Evolutionary conservation across 768 basidiomycete genomes (phyloP).

Genomic region (Termitomyces sp.): DNA sequence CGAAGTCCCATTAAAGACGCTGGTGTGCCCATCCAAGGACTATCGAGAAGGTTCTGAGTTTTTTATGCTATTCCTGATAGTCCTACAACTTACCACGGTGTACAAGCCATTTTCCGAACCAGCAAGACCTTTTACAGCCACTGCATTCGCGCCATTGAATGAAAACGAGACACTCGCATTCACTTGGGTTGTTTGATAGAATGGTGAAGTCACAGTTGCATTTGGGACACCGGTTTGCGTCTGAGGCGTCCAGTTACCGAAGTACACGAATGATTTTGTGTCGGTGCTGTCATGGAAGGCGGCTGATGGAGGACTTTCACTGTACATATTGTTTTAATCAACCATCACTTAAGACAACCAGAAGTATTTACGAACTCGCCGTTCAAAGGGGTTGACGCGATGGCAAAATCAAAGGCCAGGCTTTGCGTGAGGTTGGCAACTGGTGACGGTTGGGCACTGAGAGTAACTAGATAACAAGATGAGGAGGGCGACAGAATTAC

Average conservation of each 20-base stretch:
- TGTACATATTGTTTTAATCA: not conserved
- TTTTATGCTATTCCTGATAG: not conserved
- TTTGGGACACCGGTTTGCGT: constrained; percentile 15
- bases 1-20: constrained; percentile 13
- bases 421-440: constrained; percentile 3
- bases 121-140: constrained; percentile 13
- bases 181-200: constrained; percentile 9
- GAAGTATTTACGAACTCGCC: constrained; percentile 6
- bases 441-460: constrained; percentile 11
- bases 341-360: not conserved
- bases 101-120: constrained; percentile 13
- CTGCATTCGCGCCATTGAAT: constrained; percentile 14
- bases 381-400: constrained; percentile 7
- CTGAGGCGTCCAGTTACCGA: constrained; percentile 8
- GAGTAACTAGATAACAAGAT: constrained; percentile 8
- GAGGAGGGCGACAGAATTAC: not conserved
- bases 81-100: constrained; percentile 9
- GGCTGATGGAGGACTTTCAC: constrained; percentile 15
- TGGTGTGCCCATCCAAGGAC: constrained; percentile 14
- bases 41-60: not conserved
- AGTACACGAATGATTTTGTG: constrained; percentile 9
- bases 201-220: constrained; percentile 12
- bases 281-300: constrained; percentile 13
- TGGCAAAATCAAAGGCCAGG: constrained; percentile 10
- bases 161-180: constrained; percentile 15